phyloP scores from a whole-genome alignment of 208 protist genomes.

The Crithidia sp. region DNA sequence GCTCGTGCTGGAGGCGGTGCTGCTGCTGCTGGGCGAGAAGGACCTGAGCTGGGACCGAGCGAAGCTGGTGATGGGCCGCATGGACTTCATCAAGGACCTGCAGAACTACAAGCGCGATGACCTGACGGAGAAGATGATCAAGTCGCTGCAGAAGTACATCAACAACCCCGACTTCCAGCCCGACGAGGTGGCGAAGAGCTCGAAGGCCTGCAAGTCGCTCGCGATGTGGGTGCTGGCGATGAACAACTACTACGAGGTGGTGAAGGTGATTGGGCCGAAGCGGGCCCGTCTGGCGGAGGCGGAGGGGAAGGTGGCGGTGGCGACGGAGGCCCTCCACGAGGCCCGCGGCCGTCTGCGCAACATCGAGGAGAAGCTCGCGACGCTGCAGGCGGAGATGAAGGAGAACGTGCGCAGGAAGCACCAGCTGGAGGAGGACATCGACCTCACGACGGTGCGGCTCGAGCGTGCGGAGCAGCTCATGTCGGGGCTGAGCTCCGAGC shows the following conservation, averaged over 20 bases:
- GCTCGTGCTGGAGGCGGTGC: conserved; percentile 93
- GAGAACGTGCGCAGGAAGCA: conserved; percentile 91
- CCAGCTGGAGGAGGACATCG: conserved; percentile 92
- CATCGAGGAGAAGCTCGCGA: conserved; percentile 87
- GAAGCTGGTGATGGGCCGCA: conserved; percentile 93
- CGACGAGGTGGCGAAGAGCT: conserved; percentile 93
- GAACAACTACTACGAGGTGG: conserved; percentile 94
- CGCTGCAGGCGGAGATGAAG: conserved; percentile 82
- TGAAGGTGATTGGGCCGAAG: conserved; percentile 92
- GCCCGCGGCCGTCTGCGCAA: conserved; percentile 73
- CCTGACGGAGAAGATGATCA: conserved; percentile 85
- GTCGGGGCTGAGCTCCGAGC: conserved; percentile 86
- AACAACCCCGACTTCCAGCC: conserved; percentile 94
- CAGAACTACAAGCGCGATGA: conserved; percentile 94
- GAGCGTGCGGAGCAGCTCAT: conserved; percentile 92
- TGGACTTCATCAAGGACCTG: conserved; percentile 94
- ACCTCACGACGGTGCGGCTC: conserved; percentile 88
- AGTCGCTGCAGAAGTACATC: conserved; percentile 94
- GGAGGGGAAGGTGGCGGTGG: conserved; percentile 83
- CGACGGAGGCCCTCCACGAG: conserved; percentile 68
- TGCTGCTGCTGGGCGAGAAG: conserved; percentile 92
- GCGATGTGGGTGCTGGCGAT: conserved; percentile 96
- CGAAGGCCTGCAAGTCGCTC: conserved; percentile 94
- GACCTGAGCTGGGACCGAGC: conserved; percentile 93
- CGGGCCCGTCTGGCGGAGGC: conserved; percentile 76